Conservation (phyloP, 2,329 filamentous ascomycete species). For the Huntiella decipiens region DNA sequence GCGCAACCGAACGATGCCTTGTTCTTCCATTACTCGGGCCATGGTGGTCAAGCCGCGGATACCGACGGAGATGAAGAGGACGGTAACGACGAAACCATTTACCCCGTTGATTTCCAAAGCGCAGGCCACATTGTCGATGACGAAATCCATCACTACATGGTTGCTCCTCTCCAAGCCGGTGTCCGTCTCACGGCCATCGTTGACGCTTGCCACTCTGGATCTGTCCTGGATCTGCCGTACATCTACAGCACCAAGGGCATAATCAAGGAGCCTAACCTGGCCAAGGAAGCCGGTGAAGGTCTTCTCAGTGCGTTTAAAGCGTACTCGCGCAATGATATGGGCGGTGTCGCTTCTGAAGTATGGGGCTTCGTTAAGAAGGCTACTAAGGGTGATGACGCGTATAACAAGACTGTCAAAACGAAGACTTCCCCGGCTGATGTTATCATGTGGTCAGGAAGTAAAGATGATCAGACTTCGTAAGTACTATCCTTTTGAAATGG, state of each 20-base stretch:
- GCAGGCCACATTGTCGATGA: slow-evolving; percentile 62
- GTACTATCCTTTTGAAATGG: slow-evolving; percentile 12
- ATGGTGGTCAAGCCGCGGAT: slow-evolving; percentile 59
- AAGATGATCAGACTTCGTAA: slow-evolving; percentile 78
- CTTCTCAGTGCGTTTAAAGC: slow-evolving; percentile 54
- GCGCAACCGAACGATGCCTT: slow-evolving; percentile 57
- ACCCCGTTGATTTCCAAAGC: slow-evolving; percentile 52
- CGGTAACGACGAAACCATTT: slow-evolving; percentile 61
- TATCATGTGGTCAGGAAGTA: slow-evolving; percentile 94
- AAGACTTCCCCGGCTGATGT: slow-evolving; percentile 92
- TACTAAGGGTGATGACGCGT: slow-evolving; percentile 50
- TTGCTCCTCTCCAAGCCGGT: slow-evolving; percentile 57
- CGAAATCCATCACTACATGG: slow-evolving; percentile 61
- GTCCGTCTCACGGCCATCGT: slow-evolving; percentile 73
- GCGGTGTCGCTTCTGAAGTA: slow-evolving; percentile 61
- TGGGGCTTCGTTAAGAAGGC: slow-evolving; percentile 61
- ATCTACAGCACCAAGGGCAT: slow-evolving; percentile 65
- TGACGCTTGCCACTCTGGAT: slow-evolving; percentile 65
- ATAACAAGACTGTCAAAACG: slow-evolving; percentile 62
- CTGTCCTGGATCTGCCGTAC: slow-evolving; percentile 59
- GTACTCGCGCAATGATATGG: slow-evolving; percentile 69
- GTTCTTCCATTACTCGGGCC: slow-evolving; percentile 62
- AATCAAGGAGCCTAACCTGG: slow-evolving; percentile 64
- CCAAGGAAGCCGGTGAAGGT: slow-evolving; percentile 59
- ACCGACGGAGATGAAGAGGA: slow-evolving; percentile 59